Conservation (phyloP, 1,139 yeast species). For the Saccharomyces hybrid region DNA sequence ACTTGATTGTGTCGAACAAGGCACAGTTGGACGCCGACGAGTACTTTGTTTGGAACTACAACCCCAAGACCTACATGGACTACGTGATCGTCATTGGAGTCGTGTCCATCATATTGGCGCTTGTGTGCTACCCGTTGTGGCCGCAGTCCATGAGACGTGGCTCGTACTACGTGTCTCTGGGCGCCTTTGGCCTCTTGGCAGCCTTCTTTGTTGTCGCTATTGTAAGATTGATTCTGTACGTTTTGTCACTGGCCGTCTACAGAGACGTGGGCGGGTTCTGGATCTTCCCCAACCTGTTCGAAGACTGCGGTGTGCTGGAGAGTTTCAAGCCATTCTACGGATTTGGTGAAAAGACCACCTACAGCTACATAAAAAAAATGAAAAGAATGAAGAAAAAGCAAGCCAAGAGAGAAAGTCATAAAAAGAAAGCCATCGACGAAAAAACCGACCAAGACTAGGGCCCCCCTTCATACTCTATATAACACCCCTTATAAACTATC, state of each 20-base stretch:
- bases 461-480: background rate
- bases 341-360: slow-evolving; percentile 54
- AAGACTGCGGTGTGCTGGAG: slow-evolving; percentile 88
- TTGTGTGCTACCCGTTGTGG: slow-evolving; percentile 94
- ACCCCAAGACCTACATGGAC: slow-evolving; percentile 65
- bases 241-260: slow-evolving; percentile 45
- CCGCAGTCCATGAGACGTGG: slow-evolving; percentile 83
- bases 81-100: slow-evolving; percentile 56
- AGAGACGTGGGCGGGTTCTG: slow-evolving; percentile 69
- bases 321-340: slow-evolving; percentile 85
- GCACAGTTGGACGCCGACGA: slow-evolving; percentile 72
- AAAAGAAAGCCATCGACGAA: slow-evolving; percentile 11
- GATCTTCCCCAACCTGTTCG: slow-evolving; percentile 94
- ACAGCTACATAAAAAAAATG: slow-evolving; percentile 31
- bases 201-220: slow-evolving; percentile 73
- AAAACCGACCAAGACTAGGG: background rate
- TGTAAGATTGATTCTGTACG: slow-evolving; percentile 64
- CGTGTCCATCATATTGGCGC: slow-evolving; percentile 58
- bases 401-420: slow-evolving; percentile 15
- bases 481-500: background rate
- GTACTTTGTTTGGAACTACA: slow-evolving; percentile 81
- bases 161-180: slow-evolving; percentile 85
- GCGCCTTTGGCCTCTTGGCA: slow-evolving; percentile 63
- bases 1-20: slow-evolving; percentile 54
- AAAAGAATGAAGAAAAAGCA: slow-evolving; percentile 31